Percentiles rank a stretch among this genome's conserved stretches.
Conservation (phyloP, 345 rosid species). For the Murraya koenigii region DNA sequence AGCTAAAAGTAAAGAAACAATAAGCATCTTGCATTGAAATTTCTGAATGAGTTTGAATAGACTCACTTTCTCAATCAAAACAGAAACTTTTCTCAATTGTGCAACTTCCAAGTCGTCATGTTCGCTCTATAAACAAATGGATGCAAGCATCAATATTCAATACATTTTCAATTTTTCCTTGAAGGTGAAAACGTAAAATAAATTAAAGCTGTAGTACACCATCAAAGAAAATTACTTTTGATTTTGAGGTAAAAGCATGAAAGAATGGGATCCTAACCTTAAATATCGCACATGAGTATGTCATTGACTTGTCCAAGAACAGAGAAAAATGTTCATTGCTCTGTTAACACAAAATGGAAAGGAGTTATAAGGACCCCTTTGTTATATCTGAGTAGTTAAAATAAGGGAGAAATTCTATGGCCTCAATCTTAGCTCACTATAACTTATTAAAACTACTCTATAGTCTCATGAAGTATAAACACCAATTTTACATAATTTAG, state of each 20-base stretch:
- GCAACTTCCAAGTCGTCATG: conserved; percentile 71
- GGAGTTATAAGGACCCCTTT: conserved; percentile 2
- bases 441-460: too few species aligned
- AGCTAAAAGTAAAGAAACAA: not conserved
- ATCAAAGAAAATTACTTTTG: conserved; percentile 1
- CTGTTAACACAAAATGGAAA: conserved; percentile 31
- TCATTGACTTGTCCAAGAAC: conserved; percentile 90
- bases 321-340: conserved; percentile 76
- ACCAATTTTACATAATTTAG: too few species aligned
- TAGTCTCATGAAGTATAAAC: too few species aligned
- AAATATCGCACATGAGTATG: conserved; percentile 81
- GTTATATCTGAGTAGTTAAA: too few species aligned
- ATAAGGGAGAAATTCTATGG: too few species aligned
- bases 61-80: conserved; percentile 69
- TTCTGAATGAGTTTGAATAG: not conserved
- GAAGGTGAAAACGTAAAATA: not conserved
- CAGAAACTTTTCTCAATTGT: conserved; percentile 70
- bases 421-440: too few species aligned
- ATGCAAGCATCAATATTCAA: not conserved
- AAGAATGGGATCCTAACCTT: conserved; percentile 41
- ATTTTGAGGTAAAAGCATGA: not conserved
- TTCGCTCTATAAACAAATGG: conserved; percentile 33
- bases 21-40: not conserved
- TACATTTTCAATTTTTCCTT: not conserved
- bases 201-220: not conserved